These are phyloP conservation scores for Tuber melanosporum DNA, from an alignment of 495 filamentous ascomycete genomes.

Conservation along the genomic window DNA sequence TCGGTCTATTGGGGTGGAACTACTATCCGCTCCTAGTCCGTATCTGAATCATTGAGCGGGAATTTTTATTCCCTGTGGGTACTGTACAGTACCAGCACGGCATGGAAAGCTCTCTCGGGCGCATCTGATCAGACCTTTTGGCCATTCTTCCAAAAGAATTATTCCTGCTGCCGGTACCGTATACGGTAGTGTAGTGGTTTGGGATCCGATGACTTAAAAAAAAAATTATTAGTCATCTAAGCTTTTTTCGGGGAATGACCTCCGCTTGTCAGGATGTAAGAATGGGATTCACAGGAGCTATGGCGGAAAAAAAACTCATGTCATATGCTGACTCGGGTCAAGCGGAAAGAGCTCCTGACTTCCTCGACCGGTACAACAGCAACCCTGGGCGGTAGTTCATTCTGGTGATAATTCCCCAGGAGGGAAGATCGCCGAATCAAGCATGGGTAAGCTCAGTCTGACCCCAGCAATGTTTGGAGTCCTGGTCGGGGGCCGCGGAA, in stretches of 20 bases:
- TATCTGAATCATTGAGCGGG: not conserved
- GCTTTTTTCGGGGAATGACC: not conserved
- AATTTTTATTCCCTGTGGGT: not conserved
- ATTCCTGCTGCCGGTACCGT: not conserved
- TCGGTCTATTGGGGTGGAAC: not conserved
- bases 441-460: not conserved
- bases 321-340: not conserved
- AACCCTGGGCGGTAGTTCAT: not conserved
- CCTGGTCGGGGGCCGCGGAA: not conserved
- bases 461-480: not conserved
- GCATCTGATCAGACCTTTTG: not conserved
- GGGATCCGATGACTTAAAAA: not conserved
- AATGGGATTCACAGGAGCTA: not conserved
- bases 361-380: not conserved
- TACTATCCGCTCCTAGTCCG: not conserved
- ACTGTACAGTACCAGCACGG: not conserved
- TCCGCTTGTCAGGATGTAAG: not conserved
- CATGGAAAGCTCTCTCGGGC: not conserved
- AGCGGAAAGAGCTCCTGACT: not conserved
- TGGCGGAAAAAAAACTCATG: not conserved
- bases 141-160: not conserved
- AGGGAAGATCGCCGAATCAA: not conserved
- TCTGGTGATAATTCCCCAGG: not conserved
- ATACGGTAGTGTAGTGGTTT: not conserved
- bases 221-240: slow-evolving; percentile 6